These are phyloP conservation scores for Penicillium mononematosum DNA, from an alignment of 495 filamentous ascomycete species.

Conservation along the genomic window DNA sequence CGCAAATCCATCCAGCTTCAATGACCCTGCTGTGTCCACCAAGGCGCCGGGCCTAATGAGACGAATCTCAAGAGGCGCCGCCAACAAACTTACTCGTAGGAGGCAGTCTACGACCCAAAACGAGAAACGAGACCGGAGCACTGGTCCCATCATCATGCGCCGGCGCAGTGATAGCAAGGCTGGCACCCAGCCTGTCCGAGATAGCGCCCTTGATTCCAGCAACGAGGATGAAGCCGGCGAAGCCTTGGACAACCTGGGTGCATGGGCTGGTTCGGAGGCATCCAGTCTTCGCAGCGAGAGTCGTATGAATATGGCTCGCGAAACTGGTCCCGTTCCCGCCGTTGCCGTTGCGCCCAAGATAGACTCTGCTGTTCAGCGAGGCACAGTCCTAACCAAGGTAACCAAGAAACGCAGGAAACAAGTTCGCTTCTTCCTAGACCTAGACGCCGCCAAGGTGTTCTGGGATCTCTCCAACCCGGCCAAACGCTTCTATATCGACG, in stretches of 20 bases:
- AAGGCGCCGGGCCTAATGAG: slow-evolving; percentile 62
- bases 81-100: slow-evolving; percentile 60
- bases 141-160: slow-evolving; percentile 82
- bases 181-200: slow-evolving; percentile 54
- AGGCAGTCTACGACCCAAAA: slow-evolving; percentile 70
- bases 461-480: slow-evolving; percentile 79
- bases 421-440: slow-evolving; percentile 73
- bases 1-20: slow-evolving; percentile 36
- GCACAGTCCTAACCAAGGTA: slow-evolving; percentile 74
- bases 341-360: slow-evolving; percentile 65
- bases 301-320: slow-evolving; percentile 32
- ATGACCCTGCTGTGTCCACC: slow-evolving; percentile 52
- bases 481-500: slow-evolving; percentile 88
- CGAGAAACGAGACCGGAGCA: slow-evolving; percentile 77
- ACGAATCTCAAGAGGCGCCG: slow-evolving; percentile 63
- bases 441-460: slow-evolving; percentile 75
- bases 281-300: slow-evolving; percentile 42
- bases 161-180: slow-evolving; percentile 84
- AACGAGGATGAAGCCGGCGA: slow-evolving; percentile 68
- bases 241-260: slow-evolving; percentile 37
- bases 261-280: slow-evolving; percentile 40
- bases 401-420: slow-evolving; percentile 77
- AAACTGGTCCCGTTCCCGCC: slow-evolving; percentile 16
- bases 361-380: slow-evolving; percentile 67
- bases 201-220: slow-evolving; percentile 49